Evolutionary conservation across 176 grass and related monocot genomes (phyloP).

Genomic region (Saccharum spontaneum): DNA sequence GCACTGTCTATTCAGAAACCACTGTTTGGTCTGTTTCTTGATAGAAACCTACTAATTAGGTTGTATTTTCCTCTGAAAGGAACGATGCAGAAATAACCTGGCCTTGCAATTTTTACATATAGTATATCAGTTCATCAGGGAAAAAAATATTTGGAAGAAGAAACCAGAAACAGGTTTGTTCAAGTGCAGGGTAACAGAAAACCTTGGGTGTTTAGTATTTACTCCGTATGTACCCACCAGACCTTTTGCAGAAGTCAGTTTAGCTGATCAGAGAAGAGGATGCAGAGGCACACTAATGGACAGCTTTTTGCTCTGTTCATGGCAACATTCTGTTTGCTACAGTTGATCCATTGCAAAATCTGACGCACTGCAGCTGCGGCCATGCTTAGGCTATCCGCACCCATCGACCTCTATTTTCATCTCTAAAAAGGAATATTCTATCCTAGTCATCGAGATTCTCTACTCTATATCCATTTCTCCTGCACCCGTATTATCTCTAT

Average conservation of each 20-base stretch:
- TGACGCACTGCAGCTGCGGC: constrained; percentile 37
- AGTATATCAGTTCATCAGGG: not conserved
- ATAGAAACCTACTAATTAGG: not conserved
- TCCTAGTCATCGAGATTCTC: too few species aligned
- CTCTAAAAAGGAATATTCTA: too few species aligned
- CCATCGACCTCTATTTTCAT: too few species aligned
- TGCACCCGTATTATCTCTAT: too few species aligned
- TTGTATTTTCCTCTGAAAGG: not conserved
- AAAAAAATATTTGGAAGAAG: not conserved
- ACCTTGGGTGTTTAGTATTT: constrained; percentile 3
- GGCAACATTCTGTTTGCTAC: constrained; percentile 42
- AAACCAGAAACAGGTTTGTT: not conserved
- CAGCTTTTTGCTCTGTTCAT: constrained; percentile 39
- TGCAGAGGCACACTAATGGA: not conserved
- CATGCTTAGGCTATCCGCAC: too few species aligned
- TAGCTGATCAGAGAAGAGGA: constrained; percentile 22
- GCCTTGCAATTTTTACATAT: not conserved
- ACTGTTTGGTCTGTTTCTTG: not conserved
- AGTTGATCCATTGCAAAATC: constrained; percentile 31
- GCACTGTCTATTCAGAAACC: not conserved
- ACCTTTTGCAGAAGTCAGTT: constrained; percentile 37
- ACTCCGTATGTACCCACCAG: constrained; percentile 3
- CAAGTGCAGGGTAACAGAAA: constrained; percentile 16
- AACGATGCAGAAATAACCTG: not conserved
- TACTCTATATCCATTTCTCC: too few species aligned